Evolutionary conservation across 2,329 filamentous ascomycete species (phyloP).

Genomic region (Onygenales sp.): DNA sequence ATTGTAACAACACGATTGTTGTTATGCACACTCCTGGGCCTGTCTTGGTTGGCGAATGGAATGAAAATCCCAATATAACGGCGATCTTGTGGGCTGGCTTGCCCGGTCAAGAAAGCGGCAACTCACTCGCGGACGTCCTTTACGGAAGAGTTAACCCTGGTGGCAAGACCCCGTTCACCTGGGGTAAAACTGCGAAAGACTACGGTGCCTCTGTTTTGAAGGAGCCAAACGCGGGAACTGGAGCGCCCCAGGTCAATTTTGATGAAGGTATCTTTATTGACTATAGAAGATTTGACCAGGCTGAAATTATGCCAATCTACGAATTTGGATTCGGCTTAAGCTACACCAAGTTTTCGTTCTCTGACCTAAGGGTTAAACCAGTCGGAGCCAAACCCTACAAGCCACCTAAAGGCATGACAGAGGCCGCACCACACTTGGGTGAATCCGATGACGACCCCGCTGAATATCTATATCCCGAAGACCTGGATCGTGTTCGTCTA

Average conservation of each 20-base stretch:
- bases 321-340: slow-evolving; percentile 53
- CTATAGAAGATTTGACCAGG: slow-evolving; percentile 41
- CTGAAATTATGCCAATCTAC: slow-evolving; percentile 45
- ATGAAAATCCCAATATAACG: slow-evolving; percentile 56
- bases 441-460: slow-evolving; percentile 37
- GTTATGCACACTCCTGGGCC: slow-evolving; percentile 80
- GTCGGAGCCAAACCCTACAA: slow-evolving; percentile 40
- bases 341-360: slow-evolving; percentile 51
- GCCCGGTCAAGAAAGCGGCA: slow-evolving; percentile 66
- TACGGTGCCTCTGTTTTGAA: slow-evolving; percentile 51
- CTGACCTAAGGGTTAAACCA: slow-evolving; percentile 41
- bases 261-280: slow-evolving; percentile 53
- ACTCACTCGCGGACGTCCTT: slow-evolving; percentile 62
- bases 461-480: slow-evolving; percentile 48
- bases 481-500: slow-evolving; percentile 38
- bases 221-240: slow-evolving; percentile 47
- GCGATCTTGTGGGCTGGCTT: slow-evolving; percentile 68
- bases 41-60: slow-evolving; percentile 60
- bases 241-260: slow-evolving; percentile 51
- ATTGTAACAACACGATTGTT: slow-evolving; percentile 83
- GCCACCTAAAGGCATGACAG: slow-evolving; percentile 44
- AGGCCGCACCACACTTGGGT: slow-evolving; percentile 45
- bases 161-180: slow-evolving; percentile 54
- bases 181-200: slow-evolving; percentile 43
- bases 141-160: slow-evolving; percentile 59